Conservation (phyloP, 495 filamentous ascomycete species). For the Geoglossum glabrum region DNA sequence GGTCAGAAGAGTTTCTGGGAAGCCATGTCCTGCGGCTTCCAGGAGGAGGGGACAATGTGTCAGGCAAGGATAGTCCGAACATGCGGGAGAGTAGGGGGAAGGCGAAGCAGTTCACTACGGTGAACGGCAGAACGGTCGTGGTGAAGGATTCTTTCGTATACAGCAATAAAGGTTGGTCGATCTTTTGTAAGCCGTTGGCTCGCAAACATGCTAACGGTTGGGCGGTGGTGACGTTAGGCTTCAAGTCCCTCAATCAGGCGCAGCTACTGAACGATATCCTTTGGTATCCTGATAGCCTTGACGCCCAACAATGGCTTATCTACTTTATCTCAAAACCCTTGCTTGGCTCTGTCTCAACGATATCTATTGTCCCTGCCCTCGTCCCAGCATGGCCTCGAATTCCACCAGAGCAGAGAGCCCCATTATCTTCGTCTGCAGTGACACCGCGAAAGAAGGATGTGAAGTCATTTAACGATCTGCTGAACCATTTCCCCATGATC, state of each 20-base stretch:
- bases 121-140: conserved; percentile 83
- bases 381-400: conserved; percentile 4
- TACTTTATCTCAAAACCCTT: conserved; percentile 94
- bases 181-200: neutral
- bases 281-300: conserved; percentile 69
- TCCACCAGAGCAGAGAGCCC: neutral
- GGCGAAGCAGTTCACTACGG: conserved; percentile 76
- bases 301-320: conserved; percentile 79
- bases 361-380: neutral
- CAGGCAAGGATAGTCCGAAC: conserved; percentile 50
- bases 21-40: conserved; percentile 91
- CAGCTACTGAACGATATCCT: conserved; percentile 70
- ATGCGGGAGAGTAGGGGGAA: conserved; percentile 83
- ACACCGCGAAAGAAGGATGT: conserved; percentile 67
- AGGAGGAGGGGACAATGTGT: conserved; percentile 29
- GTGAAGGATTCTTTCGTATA: conserved; percentile 88
- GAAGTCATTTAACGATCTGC: conserved; percentile 70
- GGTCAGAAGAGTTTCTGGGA: conserved; percentile 81
- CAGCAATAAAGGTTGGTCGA: conserved; percentile 72
- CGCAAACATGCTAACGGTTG: neutral
- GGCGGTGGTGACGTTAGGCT: conserved; percentile 38
- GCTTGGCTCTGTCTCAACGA: conserved; percentile 39
- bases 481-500: conserved; percentile 90
- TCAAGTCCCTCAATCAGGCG: conserved; percentile 76
- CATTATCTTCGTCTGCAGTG: conserved; percentile 7